Evolutionary conservation across 331 rosid species (phyloP).

Genomic region (Ulmus americana): DNA sequence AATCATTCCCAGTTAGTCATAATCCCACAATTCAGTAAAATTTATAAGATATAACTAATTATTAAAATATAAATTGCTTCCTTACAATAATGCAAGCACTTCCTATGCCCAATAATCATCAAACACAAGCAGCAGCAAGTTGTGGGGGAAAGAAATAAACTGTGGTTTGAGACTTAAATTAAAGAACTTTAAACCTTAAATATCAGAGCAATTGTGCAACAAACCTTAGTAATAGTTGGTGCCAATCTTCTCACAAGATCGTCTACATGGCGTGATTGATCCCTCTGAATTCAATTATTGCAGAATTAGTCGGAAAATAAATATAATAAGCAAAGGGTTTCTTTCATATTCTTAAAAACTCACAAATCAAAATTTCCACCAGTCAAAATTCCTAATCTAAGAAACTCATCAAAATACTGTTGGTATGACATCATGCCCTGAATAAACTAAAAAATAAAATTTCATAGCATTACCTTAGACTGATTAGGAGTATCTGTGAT

Average conservation of each 20-base stretch:
- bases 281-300: constrained; percentile 35
- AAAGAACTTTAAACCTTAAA: constrained; percentile 17
- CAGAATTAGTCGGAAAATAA: neutral
- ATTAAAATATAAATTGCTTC: no score
- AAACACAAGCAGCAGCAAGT: neutral
- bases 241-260: constrained; percentile 55
- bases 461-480: constrained; percentile 39
- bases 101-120: neutral
- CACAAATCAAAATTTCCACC: neutral
- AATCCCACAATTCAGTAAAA: neutral
- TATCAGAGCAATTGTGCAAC: constrained; percentile 40
- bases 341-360: neutral
- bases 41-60: no score
- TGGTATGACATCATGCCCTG: constrained; percentile 1
- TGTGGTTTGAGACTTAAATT: constrained; percentile 8
- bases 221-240: constrained; percentile 76
- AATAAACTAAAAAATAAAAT: neutral
- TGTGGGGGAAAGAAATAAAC: neutral
- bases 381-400: neutral
- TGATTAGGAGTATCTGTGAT: constrained; percentile 14
- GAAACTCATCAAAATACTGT: constrained; percentile 13
- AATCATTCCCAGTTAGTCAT: neutral
- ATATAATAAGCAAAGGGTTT: constrained; percentile 3
- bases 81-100: no score
- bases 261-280: constrained; percentile 53